Evolutionary conservation across 768 basidiomycete genomes (phyloP), one percentile per base, ranked within the genome.

Genomic region (Gautieria morchelliformis): DNA sequence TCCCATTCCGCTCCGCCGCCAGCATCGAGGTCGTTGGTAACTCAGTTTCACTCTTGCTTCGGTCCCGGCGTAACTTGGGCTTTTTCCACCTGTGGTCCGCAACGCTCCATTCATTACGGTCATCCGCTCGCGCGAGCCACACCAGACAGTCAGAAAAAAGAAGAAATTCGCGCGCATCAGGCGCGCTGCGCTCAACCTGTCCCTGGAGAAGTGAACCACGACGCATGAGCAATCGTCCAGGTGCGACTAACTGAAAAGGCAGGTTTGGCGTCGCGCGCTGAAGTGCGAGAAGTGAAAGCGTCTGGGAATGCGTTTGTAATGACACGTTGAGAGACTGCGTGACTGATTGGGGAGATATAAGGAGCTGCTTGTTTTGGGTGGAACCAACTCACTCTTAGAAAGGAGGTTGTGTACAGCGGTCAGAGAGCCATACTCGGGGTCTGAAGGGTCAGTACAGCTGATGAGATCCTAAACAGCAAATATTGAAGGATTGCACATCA

Each of bases 131-230:
- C 70, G 81, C 80, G 20, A 92, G 74, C 88, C 89, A 91, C 37
- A 93, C 63, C 35, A 94, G 69, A 61, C 83, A 83, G 69, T 94
- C 92, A 14, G 84, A 87, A 67, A 93, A 89, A 0, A 94, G 76
- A 10, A 93, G 72, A 65, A 93, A 88, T 61, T 88, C 85, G 37
- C 85, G 76, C 58, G 80, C 77, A 52, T 79, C 67, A 14, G 80
- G 74, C 14, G 33, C 17, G 32, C 63, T 63, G 11, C 57, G 56
- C 14, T 60, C 61, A 41, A 54, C 50, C 37, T 58, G 49, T 30
- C 51, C 51, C 39, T 85, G 83, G 15, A 82, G 65, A 5, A 90
- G 73, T 1, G 76, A 62, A 0, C 84, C 86, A 12, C 87, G 80
- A 57, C 82, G 85, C 46, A 95, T 68, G 44, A 94, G 78, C 0